Evolutionary conservation across 345 rosid genomes (phyloP).

Genomic region (Boechera divaricarpa): DNA sequence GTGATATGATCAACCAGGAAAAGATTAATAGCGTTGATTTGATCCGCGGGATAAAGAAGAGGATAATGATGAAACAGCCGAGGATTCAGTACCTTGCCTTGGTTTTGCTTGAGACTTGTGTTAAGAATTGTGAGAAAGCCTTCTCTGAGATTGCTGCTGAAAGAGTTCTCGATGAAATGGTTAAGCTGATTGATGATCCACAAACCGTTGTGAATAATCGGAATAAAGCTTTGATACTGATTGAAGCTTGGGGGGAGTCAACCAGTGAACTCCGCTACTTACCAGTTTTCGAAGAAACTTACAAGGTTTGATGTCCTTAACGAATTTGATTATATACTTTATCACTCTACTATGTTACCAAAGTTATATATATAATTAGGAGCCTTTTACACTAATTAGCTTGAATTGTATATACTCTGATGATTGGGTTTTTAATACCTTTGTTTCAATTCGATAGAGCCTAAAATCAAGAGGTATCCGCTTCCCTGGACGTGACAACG

Average conservation of each 20-base stretch:
- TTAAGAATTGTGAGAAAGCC: conserved; percentile 93
- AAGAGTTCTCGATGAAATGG: conserved; percentile 96
- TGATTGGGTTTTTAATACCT: conserved; percentile 6
- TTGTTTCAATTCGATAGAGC: conserved; percentile 53
- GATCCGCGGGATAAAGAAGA: conserved; percentile 81
- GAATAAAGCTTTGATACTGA: conserved; percentile 78
- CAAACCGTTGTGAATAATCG: conserved; percentile 86
- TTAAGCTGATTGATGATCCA: conserved; percentile 91
- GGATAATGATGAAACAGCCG: conserved; percentile 75
- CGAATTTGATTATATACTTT: background rate
- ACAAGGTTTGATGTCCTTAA: conserved; percentile 62
- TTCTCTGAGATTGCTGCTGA: conserved; percentile 96
- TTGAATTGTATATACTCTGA: background rate
- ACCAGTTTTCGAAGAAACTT: conserved; percentile 94
- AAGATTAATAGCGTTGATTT: conserved; percentile 76
- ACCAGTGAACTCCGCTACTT: conserved; percentile 82
- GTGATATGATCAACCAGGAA: conserved; percentile 93
- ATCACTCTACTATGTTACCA: background rate
- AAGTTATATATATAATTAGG: background rate
- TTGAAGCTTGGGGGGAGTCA: conserved; percentile 97
- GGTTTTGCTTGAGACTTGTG: conserved; percentile 88
- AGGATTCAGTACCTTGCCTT: conserved; percentile 83
- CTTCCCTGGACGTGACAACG: conserved; percentile 92
- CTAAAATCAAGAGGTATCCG: conserved; percentile 83
- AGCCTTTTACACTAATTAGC: background rate